Evolutionary conservation across 352 stramenopile genomes (phyloP).

Genomic region (Paralagenidium karlingii): DNA sequence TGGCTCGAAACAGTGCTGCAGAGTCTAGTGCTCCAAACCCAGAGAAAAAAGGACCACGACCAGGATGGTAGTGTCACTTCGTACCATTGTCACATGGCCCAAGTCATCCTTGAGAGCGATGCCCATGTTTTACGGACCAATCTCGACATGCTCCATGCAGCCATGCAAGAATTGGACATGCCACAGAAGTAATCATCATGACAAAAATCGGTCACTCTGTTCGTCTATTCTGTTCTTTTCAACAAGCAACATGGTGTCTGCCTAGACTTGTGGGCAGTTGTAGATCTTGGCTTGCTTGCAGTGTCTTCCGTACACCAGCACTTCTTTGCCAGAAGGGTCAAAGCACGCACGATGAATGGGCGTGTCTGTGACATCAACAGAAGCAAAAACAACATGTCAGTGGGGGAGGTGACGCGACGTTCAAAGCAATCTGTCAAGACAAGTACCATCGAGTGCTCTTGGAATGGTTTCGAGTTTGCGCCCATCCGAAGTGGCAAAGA

Average conservation of each 20-base stretch:
- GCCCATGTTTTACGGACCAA: slow-evolving; percentile 48
- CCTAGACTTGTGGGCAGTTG: slow-evolving; percentile 27
- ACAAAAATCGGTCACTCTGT: slow-evolving; percentile 9
- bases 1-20: slow-evolving; percentile 21
- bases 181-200: slow-evolving; percentile 12
- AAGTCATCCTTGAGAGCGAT: slow-evolving; percentile 38
- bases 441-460: slow-evolving; percentile 47
- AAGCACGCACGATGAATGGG: slow-evolving; percentile 52
- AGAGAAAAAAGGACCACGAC: slow-evolving; percentile 2
- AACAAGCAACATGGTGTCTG: neutral
- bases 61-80: slow-evolving; percentile 9
- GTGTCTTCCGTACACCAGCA: slow-evolving; percentile 50
- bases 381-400: no score
- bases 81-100: slow-evolving; percentile 41
- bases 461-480: slow-evolving; percentile 32
- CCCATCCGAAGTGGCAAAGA: slow-evolving; percentile 33
- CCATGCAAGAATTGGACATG: slow-evolving; percentile 39
- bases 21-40: slow-evolving; percentile 8
- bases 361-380: no score
- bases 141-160: slow-evolving; percentile 59
- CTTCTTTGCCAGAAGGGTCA: slow-evolving; percentile 36
- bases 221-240: slow-evolving; percentile 1
- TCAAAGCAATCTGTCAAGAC: no score
- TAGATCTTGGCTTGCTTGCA: slow-evolving; percentile 62
- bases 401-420: no score